These are phyloP conservation scores for Lasiosphaeria miniovina DNA, from an alignment of 495 filamentous ascomycete genomes.

Conservation along the genomic window DNA sequence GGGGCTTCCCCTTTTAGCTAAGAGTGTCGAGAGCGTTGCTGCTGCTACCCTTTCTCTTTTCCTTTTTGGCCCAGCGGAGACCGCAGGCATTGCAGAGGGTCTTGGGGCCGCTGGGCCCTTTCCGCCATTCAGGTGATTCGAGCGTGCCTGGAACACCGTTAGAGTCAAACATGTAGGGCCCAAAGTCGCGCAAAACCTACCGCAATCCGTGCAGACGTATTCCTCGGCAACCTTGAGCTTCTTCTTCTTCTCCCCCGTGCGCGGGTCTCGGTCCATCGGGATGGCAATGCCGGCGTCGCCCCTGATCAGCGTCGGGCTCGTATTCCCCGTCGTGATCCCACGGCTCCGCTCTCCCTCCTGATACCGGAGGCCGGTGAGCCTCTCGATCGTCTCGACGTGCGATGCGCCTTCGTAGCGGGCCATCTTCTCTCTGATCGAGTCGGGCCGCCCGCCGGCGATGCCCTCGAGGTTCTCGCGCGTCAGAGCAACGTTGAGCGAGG, in stretches of 20 bases:
- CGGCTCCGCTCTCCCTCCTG: constrained; percentile 84
- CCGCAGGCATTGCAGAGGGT: constrained; percentile 98
- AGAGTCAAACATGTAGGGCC: constrained; percentile 3
- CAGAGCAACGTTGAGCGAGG: constrained; percentile 57
- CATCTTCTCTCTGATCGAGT: constrained; percentile 76
- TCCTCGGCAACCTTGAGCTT: constrained; percentile 87
- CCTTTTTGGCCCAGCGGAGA: constrained; percentile 77
- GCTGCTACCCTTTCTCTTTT: constrained; percentile 56
- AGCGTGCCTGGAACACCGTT: constrained; percentile 54
- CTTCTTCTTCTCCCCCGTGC: constrained; percentile 76
- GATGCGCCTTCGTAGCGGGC: constrained; percentile 69
- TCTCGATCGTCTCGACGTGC: constrained; percentile 86
- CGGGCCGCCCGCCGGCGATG: constrained; percentile 62
- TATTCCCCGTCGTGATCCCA: constrained; percentile 83
- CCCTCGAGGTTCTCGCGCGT: constrained; percentile 79
- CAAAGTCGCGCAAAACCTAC: constrained; percentile 34
- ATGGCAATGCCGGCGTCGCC: constrained; percentile 86
- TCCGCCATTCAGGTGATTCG: constrained; percentile 95
- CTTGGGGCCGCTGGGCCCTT: constrained; percentile 90
- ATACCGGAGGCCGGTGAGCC: constrained; percentile 86
- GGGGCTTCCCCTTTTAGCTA: no score
- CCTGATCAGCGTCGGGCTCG: constrained; percentile 73
- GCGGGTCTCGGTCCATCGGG: constrained; percentile 65
- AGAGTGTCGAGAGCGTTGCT: neutral
- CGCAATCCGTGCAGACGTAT: constrained; percentile 95